Conservation (phyloP, 805 yeast genomes). For the Diddensiella santjacobensis region DNA sequence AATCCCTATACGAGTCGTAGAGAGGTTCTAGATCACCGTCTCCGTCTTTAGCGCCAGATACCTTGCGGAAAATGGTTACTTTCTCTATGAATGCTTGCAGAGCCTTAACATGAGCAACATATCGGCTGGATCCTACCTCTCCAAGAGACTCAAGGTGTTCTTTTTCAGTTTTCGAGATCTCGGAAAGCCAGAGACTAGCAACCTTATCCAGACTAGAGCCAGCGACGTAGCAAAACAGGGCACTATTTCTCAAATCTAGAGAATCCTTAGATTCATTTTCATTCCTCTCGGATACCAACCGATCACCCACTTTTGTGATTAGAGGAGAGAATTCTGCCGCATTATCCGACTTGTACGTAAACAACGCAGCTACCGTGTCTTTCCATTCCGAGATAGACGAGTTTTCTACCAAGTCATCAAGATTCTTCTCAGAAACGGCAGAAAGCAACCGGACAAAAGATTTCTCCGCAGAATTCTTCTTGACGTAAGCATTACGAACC, state of each 20-base stretch:
- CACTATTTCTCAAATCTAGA: slow-evolving; percentile 56
- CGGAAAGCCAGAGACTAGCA: slow-evolving; percentile 79
- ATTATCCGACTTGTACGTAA: slow-evolving; percentile 48
- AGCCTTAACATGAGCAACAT: slow-evolving; percentile 81
- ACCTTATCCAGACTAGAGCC: slow-evolving; percentile 79
- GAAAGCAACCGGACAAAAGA: slow-evolving; percentile 72
- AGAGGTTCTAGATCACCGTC: slow-evolving; percentile 45
- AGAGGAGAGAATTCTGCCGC: slow-evolving; percentile 46
- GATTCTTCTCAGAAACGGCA: slow-evolving; percentile 52
- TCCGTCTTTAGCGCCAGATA: slow-evolving; percentile 30
- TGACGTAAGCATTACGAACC: slow-evolving; percentile 69
- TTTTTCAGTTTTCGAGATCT: slow-evolving; percentile 50
- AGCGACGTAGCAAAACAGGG: slow-evolving; percentile 72
- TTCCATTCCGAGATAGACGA: slow-evolving; percentile 81
- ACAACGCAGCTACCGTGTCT: slow-evolving; percentile 66
- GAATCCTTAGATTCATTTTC: slow-evolving; percentile 18
- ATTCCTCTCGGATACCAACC: slow-evolving; percentile 41
- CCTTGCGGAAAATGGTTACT: slow-evolving; percentile 66
- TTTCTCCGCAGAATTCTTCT: slow-evolving; percentile 47
- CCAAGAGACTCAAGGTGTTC: slow-evolving; percentile 33
- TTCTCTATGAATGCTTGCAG: slow-evolving; percentile 80
- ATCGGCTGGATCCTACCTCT: slow-evolving; percentile 47
- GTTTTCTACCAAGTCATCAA: slow-evolving; percentile 69
- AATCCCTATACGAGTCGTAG: slow-evolving; percentile 70
- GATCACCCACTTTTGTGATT: slow-evolving; percentile 70